Conservation (phyloP, 495 filamentous ascomycete genomes). For the Penicillium manginii region DNA sequence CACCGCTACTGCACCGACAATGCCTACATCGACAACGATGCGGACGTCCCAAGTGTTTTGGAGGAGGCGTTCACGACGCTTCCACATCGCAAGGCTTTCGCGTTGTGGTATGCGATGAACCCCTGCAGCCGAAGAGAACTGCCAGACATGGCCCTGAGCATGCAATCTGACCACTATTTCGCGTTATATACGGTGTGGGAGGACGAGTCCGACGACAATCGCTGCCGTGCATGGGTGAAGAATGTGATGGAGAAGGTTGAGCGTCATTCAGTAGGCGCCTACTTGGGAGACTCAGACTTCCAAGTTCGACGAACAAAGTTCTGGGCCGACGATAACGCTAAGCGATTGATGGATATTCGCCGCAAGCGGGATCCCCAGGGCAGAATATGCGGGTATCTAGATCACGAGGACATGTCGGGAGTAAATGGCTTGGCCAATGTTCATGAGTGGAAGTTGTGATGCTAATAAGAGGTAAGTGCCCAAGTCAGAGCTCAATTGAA, state of each 20-base stretch:
- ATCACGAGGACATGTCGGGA: conserved; percentile 14
- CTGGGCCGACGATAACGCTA: conserved; percentile 43
- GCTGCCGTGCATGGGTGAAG: conserved; percentile 44
- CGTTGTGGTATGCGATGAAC: conserved; percentile 54
- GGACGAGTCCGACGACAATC: conserved; percentile 42
- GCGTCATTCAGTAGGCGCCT: conserved; percentile 44
- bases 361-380: conserved; percentile 46
- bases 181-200: conserved; percentile 57
- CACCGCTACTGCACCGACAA: conserved; percentile 56
- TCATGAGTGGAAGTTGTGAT: conserved; percentile 19
- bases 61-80: conserved; percentile 49
- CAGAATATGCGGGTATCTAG: conserved; percentile 20
- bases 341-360: conserved; percentile 40
- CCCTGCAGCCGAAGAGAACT: conserved; percentile 42
- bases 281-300: conserved; percentile 58
- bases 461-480: not conserved
- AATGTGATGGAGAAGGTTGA: conserved; percentile 44
- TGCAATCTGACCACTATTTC: conserved; percentile 60
- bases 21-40: conserved; percentile 48
- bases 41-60: conserved; percentile 44
- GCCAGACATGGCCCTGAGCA: conserved; percentile 53
- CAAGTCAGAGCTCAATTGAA: not conserved
- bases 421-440: conserved; percentile 10
- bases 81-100: conserved; percentile 41
- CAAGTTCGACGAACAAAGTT: conserved; percentile 45